Conservation (phyloP, 371 early-diverging fungal species). For the Rhizopus stolonifer region DNA sequence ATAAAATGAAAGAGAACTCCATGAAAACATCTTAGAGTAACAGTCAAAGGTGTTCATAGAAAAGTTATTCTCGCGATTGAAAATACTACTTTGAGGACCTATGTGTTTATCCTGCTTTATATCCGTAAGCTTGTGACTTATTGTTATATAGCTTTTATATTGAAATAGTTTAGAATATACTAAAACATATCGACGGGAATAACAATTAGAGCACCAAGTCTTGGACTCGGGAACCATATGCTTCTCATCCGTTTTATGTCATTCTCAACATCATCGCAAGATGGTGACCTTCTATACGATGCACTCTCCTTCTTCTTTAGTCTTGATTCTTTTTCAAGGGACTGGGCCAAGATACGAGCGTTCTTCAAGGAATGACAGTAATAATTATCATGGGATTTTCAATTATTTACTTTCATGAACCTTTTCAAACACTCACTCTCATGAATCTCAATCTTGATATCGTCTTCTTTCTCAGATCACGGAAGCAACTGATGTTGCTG, state of each 20-base stretch:
- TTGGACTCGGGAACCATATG: slow-evolving; percentile 6
- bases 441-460: slow-evolving; percentile 6
- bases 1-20: neutral
- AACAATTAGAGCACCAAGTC: slow-evolving; percentile 1
- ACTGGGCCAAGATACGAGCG: neutral
- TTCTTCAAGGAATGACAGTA: slow-evolving; percentile 4
- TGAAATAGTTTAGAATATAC: neutral
- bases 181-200: slow-evolving; percentile 1
- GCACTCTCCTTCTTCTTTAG: neutral
- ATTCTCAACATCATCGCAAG: neutral
- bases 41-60: slow-evolving; percentile 3
- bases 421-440: slow-evolving; percentile 4
- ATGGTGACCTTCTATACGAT: neutral
- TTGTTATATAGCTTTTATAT: neutral
- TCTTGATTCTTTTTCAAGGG: slow-evolving; percentile 6
- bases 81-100: slow-evolving; percentile 1
- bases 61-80: neutral
- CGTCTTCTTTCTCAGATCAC: neutral
- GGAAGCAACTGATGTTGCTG: neutral
- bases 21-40: slow-evolving; percentile 4
- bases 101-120: neutral
- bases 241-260: slow-evolving; percentile 1
- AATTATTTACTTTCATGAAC: neutral
- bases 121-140: neutral
- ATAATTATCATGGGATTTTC: neutral